Conservation (phyloP, 345 rosid genomes). For the Aquilaria malaccensis region DNA sequence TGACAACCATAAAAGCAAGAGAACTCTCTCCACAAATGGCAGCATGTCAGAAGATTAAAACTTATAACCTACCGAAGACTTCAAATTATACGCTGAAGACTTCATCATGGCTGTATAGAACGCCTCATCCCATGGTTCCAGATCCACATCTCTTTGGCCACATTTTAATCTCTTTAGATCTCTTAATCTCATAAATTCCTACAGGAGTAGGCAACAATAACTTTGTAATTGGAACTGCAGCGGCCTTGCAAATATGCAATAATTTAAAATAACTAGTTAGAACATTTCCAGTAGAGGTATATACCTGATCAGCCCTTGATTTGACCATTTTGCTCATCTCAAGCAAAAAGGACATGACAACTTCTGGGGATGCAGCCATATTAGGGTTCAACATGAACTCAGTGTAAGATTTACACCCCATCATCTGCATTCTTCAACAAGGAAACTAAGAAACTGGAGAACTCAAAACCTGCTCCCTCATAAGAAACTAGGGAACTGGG, state of each 20-base stretch:
- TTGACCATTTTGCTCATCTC: slow-evolving; percentile 74
- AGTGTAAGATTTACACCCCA: slow-evolving; percentile 69
- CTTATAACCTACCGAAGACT: slow-evolving; percentile 58
- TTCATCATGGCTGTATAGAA: slow-evolving; percentile 80
- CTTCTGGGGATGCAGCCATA: slow-evolving; percentile 79
- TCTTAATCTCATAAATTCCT: slow-evolving; percentile 69
- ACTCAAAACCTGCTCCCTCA: too few species aligned
- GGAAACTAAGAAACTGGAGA: not conserved
- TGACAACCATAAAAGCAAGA: not conserved
- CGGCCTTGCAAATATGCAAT: too few species aligned
- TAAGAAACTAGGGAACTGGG: too few species aligned
- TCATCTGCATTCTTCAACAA: slow-evolving; percentile 39
- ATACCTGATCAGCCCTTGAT: slow-evolving; percentile 79
- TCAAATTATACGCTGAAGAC: slow-evolving; percentile 62
- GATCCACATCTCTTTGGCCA: slow-evolving; percentile 40
- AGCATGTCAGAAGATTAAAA: slow-evolving; percentile 9
- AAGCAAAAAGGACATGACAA: slow-evolving; percentile 64
- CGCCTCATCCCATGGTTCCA: slow-evolving; percentile 97
- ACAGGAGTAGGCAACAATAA: slow-evolving; percentile 11
- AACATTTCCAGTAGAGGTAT: slow-evolving; percentile 3
- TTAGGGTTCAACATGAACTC: slow-evolving; percentile 62
- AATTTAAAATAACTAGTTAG: not conserved
- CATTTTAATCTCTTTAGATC: slow-evolving; percentile 55
- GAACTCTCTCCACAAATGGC: slow-evolving; percentile 3
- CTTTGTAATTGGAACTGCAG: slow-evolving; percentile 2